phyloP scores from a whole-genome alignment of 225 moss, liverwort and hornwort genomes.

The Polytrichum formosum region DNA sequence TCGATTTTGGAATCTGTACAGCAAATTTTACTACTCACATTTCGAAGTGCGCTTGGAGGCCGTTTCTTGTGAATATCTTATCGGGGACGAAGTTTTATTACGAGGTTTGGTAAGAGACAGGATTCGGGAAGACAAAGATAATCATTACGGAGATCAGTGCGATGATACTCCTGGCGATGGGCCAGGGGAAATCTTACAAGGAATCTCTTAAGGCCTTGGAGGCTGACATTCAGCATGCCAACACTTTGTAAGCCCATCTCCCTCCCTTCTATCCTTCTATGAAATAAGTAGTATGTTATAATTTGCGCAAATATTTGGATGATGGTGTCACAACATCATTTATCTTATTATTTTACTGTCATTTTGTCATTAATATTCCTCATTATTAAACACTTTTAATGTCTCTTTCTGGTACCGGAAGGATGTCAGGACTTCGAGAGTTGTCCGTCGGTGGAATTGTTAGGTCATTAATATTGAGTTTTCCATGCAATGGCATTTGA shows the following conservation, averaged over 20 bases:
- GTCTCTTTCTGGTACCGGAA: too few species aligned
- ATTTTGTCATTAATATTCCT: too few species aligned
- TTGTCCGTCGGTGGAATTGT: too few species aligned
- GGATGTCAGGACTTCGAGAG: too few species aligned
- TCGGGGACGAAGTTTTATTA: background rate
- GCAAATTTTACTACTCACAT: background rate
- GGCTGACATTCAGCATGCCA: conserved; percentile 39
- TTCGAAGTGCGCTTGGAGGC: background rate
- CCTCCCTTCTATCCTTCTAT: too few species aligned
- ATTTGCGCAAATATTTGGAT: too few species aligned
- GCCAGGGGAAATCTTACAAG: conserved; percentile 29
- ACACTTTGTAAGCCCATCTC: conserved; percentile 22
- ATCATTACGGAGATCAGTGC: conserved; percentile 9
- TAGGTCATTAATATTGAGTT: too few species aligned
- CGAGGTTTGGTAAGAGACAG: background rate
- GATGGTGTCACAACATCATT: too few species aligned
- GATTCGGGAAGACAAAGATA: background rate
- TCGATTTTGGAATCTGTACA: background rate
- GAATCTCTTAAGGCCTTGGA: conserved; percentile 30
- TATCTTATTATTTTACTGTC: too few species aligned
- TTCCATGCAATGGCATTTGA: too few species aligned
- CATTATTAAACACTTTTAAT: too few species aligned
- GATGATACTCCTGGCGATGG: conserved; percentile 31
- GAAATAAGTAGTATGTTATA: too few species aligned
- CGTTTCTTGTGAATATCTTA: background rate